Conservation (phyloP, 208 protist genomes). For the Novymonas esmeraldas region DNA sequence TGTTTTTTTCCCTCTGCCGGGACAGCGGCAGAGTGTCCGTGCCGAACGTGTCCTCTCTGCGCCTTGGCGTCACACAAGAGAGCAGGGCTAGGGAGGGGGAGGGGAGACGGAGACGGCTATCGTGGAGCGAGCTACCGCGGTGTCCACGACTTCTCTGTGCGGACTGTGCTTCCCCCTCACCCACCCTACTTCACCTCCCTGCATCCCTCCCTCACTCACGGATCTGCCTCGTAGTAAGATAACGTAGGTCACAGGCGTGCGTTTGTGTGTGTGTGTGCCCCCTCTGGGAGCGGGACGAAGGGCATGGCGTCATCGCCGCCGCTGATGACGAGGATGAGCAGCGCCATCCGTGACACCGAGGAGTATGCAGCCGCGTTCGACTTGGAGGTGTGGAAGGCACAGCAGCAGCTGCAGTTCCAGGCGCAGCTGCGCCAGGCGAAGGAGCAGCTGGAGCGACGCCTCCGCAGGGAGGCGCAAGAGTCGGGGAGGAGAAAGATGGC, state of each 20-base stretch:
- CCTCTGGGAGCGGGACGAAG: neutral
- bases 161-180: too few species aligned
- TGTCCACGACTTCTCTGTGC: too few species aligned
- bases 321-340: slow-evolving; percentile 15
- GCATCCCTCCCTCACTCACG: too few species aligned
- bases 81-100: too few species aligned
- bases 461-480: slow-evolving; percentile 43
- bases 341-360: slow-evolving; percentile 60
- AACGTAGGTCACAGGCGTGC: too few species aligned
- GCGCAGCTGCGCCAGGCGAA: slow-evolving; percentile 71
- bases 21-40: neutral
- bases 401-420: slow-evolving; percentile 80
- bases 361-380: slow-evolving; percentile 91
- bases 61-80: too few species aligned
- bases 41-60: too few species aligned
- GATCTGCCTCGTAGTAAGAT: too few species aligned
- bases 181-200: too few species aligned
- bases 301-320: slow-evolving; percentile 15
- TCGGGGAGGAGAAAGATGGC: slow-evolving; percentile 27
- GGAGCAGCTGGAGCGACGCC: slow-evolving; percentile 48
- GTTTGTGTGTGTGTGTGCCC: neutral
- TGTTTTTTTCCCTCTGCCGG: neutral
- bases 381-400: slow-evolving; percentile 91
- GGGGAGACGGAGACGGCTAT: too few species aligned
- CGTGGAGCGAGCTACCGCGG: too few species aligned